phyloP scores from a whole-genome alignment of 768 basidiomycete genomes.

The Suillus hirtellus region DNA sequence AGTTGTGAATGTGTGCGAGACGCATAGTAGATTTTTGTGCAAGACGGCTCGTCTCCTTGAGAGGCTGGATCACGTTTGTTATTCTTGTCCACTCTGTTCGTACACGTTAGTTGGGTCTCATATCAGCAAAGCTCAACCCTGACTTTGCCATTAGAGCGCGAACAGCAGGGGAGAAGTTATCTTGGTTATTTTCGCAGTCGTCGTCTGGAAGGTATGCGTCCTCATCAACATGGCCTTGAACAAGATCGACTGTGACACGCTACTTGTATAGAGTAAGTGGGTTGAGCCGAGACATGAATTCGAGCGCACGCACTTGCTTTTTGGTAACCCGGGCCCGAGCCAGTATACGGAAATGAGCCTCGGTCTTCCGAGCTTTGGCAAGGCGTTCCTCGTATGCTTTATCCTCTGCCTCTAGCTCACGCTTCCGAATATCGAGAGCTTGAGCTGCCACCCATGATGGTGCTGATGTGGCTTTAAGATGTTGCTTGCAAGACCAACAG shows the following conservation, averaged over 20 bases:
- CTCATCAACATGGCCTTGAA: slow-evolving; percentile 50
- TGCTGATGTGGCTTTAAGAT: slow-evolving; percentile 33
- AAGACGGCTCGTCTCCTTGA: slow-evolving; percentile 49
- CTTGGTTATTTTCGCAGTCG: slow-evolving; percentile 33
- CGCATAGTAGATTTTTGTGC: slow-evolving; percentile 89
- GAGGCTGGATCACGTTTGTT: slow-evolving; percentile 14
- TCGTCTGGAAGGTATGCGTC: slow-evolving; percentile 72
- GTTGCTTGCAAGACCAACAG: neutral
- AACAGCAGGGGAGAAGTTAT: slow-evolving; percentile 76
- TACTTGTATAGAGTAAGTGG: slow-evolving; percentile 11
- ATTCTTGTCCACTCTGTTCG: slow-evolving; percentile 20
- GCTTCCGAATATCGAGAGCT: slow-evolving; percentile 59
- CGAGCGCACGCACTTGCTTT: slow-evolving; percentile 46
- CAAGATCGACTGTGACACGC: slow-evolving; percentile 22
- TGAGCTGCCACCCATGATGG: slow-evolving; percentile 80
- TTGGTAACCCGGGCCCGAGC: slow-evolving; percentile 61
- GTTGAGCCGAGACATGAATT: slow-evolving; percentile 6
- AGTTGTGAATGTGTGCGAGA: slow-evolving; percentile 97
- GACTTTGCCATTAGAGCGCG: slow-evolving; percentile 81
- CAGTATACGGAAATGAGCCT: slow-evolving; percentile 53
- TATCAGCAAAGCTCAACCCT: slow-evolving; percentile 20
- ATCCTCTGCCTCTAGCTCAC: slow-evolving; percentile 70
- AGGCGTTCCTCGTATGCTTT: slow-evolving; percentile 63
- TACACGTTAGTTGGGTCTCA: slow-evolving; percentile 7
- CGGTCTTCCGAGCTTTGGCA: slow-evolving; percentile 59